Evolutionary conservation across 768 basidiomycete genomes (phyloP), one percentile per base, ranked within the genome.

Genomic region (Boletus insuetus): DNA sequence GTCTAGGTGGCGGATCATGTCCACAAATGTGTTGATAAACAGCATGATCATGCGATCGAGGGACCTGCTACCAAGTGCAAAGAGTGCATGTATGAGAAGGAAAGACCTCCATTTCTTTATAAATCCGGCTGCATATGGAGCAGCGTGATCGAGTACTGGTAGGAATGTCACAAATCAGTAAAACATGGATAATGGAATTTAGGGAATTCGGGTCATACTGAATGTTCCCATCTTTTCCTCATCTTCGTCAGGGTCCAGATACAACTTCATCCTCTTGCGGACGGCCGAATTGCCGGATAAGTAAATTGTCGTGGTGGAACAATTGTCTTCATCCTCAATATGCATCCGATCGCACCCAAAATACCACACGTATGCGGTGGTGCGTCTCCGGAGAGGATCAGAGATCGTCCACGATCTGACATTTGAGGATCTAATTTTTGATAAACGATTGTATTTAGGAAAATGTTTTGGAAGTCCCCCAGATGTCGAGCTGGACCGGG

Each of bases 401-500:
- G 35, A 3, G 31, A 11, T 3, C 0, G 6, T n/a, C 22, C 8
- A 20, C 20, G 31, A 32, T 16, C 4, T 20, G 22, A 41, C 5
- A 2, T 9, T 12, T 5, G 19, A 4, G 10, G 46, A 42, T n/a
- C 34, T 47, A 6, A 37, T 26, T 4, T 4, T 40, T 22, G 3
- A 46, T 29, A 31, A 51, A 32, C 9, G 22, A 17, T 57, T 51
- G 32, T 64, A 62, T 20, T 49, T 22, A 5, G 49, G 50, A 20
- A 65, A 62, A 5, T 11, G n/a, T 17, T 62, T 62, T 19, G 50
- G 1, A 16, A 26, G 12, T 22, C 58, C 47, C 38, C 63, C 52
- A 7, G 63, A 64, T 11, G 56, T 64, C 10, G 56, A 54, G 8
- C 54, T 56, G 16, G 64, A 65, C 11, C 22, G 26, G 19, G 22